Evolutionary conservation across 345 rosid genomes (phyloP).

Genomic region (Diplotaxis tenuifolia): DNA sequence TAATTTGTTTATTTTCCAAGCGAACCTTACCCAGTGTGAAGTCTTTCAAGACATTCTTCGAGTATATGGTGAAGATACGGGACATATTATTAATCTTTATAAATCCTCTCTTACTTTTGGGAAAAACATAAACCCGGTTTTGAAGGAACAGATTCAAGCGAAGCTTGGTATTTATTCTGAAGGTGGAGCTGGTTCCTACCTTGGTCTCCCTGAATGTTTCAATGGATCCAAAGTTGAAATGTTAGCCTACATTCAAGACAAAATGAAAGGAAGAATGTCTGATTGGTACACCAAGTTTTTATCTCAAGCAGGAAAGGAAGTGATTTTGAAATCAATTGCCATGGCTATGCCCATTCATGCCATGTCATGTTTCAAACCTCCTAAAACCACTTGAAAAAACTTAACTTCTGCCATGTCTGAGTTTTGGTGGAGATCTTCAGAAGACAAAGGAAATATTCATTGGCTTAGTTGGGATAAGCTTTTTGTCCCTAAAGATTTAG

Average conservation of each 20-base stretch:
- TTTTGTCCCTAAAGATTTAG: not conserved
- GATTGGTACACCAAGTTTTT: not conserved
- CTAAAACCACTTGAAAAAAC: not conserved
- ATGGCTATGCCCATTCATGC: not conserved
- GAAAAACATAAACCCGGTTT: too few species aligned
- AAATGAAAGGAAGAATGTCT: not conserved
- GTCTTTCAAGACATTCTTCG: too few species aligned
- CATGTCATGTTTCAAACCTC: not conserved
- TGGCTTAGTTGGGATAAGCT: not conserved
- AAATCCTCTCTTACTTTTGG: not conserved
- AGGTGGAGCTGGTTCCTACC: not conserved
- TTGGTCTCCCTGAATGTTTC: not conserved
- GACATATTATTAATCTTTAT: not conserved
- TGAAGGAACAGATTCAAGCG: too few species aligned
- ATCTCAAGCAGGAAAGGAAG: not conserved
- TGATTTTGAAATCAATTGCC: not conserved
- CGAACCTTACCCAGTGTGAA: too few species aligned
- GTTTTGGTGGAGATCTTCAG: too few species aligned
- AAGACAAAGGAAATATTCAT: too few species aligned
- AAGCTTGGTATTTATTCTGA: too few species aligned
- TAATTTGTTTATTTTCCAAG: too few species aligned
- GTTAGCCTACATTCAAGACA: not conserved
- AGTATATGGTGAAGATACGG: not conserved
- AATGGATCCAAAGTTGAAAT: not conserved
- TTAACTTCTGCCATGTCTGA: not conserved